Conservation (phyloP, 2,329 filamentous ascomycete genomes). For the Daldinia sp. region DNA sequence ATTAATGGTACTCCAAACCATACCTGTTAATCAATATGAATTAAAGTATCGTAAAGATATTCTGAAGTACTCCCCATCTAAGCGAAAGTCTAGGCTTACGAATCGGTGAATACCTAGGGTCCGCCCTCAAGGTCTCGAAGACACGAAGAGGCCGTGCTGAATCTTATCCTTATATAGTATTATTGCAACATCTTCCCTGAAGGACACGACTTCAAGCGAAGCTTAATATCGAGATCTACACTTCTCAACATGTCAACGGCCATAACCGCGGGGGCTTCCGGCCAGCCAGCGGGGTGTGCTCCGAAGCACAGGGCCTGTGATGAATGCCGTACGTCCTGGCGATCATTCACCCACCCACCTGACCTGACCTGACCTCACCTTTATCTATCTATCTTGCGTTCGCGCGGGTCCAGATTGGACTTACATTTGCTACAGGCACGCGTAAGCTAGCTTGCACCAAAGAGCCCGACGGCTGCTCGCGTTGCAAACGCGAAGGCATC, state of each 20-base stretch:
- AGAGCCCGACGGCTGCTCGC: constrained; percentile 68
- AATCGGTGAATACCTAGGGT: constrained; percentile 15
- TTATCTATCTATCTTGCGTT: constrained; percentile 27
- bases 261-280: constrained; percentile 22
- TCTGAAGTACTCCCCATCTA: not conserved
- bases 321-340: constrained; percentile 69
- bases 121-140: constrained; percentile 8
- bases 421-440: constrained; percentile 58
- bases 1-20: not conserved
- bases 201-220: constrained; percentile 1
- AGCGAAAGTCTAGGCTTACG: constrained; percentile 24
- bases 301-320: constrained; percentile 73
- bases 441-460: constrained; percentile 76
- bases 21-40: not conserved
- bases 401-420: constrained; percentile 26
- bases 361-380: not conserved
- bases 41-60: not conserved
- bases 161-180: not conserved
- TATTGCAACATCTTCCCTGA: not conserved
- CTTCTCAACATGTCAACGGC: constrained; percentile 22
- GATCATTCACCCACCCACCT: not conserved
- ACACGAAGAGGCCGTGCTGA: not conserved
- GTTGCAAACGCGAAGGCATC: constrained; percentile 69
- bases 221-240: constrained; percentile 5
- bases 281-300: constrained; percentile 28